A percentile compares a stretch with the other conserved stretches of the same genome.
These are phyloP conservation scores for Porcisia deanei DNA, from an alignment of 208 protist species.

Conservation along the genomic window DNA sequence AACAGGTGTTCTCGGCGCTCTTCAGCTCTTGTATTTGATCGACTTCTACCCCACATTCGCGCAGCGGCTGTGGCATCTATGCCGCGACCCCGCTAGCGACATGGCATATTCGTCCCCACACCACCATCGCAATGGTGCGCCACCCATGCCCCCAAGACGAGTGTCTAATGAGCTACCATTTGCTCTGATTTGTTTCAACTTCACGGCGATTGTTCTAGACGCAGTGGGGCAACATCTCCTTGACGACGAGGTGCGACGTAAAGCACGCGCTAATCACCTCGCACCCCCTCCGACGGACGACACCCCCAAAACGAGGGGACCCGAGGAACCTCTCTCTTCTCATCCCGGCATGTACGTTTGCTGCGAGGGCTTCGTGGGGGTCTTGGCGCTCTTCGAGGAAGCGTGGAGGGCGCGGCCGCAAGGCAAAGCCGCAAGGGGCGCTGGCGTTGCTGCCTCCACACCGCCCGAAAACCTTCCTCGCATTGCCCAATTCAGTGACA, in stretches of 20 bases:
- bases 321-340: slow-evolving; percentile 5
- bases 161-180: slow-evolving; percentile 61
- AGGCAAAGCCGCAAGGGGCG: not conserved
- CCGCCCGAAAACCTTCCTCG: slow-evolving; percentile 13
- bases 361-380: slow-evolving; percentile 30
- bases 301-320: not conserved
- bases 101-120: not conserved
- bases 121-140: not conserved
- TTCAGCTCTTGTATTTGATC: slow-evolving; percentile 71
- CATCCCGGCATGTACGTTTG: slow-evolving; percentile 26
- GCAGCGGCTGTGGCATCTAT: slow-evolving; percentile 54
- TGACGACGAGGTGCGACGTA: slow-evolving; percentile 19
- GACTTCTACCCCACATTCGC: slow-evolving; percentile 65
- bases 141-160: not conserved
- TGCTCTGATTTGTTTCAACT: slow-evolving; percentile 77
- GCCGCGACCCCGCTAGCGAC: slow-evolving; percentile 25
- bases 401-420: slow-evolving; percentile 12
- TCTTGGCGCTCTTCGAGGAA: slow-evolving; percentile 27
- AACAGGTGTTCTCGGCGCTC: slow-evolving; percentile 70
- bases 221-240: slow-evolving; percentile 32
- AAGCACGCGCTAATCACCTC: not conserved
- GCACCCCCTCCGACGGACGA: not conserved
- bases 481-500: slow-evolving; percentile 31
- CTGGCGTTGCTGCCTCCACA: not conserved
- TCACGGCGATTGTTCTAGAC: slow-evolving; percentile 64